Percentiles rank a stretch among this genome's conserved stretches.
Conservation (phyloP, 225 moss, liverwort and hornwort genomes). For the Physcomitrium patens region DNA sequence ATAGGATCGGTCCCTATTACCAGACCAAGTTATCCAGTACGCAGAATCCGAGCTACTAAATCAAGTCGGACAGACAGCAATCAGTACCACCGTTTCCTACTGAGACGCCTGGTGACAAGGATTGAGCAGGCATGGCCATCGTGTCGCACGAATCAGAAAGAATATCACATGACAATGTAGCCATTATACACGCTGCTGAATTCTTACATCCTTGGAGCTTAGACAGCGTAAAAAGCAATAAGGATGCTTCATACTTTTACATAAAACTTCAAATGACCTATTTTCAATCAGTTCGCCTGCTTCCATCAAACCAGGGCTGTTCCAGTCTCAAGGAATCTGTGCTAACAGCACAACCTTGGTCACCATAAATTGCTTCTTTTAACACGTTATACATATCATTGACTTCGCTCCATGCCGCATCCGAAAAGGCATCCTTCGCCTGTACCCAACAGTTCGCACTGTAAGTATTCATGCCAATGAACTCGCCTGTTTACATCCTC, state of each 20-base stretch:
- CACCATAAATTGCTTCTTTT: constrained; percentile 65
- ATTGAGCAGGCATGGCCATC: constrained; percentile 26
- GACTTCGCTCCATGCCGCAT: constrained; percentile 57
- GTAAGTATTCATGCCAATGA: no score
- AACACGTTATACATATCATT: constrained; percentile 68
- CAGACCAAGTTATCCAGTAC: no score
- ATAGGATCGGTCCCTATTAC: no score
- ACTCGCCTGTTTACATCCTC: neutral
- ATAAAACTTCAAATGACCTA: constrained; percentile 23
- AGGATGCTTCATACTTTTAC: constrained; percentile 43
- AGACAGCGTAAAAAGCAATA: constrained; percentile 32
- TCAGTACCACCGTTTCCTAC: no score
- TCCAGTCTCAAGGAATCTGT: constrained; percentile 56
- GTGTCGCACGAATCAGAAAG: neutral
- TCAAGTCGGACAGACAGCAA: no score
- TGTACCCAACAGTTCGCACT: constrained; percentile 20
- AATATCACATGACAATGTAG: constrained; percentile 4
- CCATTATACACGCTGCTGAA: constrained; percentile 31
- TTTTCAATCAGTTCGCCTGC: constrained; percentile 27
- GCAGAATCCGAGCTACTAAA: no score
- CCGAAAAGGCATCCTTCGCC: constrained; percentile 34
- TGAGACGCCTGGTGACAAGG: no score
- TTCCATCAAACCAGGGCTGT: constrained; percentile 75
- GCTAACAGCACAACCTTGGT: constrained; percentile 56
- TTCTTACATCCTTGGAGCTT: constrained; percentile 39